A percentile compares a stretch with the other conserved stretches of the same genome.
These are phyloP conservation scores for Pythium vanterpoolii DNA, from an alignment of 352 stramenopile species.

Conservation along the genomic window DNA sequence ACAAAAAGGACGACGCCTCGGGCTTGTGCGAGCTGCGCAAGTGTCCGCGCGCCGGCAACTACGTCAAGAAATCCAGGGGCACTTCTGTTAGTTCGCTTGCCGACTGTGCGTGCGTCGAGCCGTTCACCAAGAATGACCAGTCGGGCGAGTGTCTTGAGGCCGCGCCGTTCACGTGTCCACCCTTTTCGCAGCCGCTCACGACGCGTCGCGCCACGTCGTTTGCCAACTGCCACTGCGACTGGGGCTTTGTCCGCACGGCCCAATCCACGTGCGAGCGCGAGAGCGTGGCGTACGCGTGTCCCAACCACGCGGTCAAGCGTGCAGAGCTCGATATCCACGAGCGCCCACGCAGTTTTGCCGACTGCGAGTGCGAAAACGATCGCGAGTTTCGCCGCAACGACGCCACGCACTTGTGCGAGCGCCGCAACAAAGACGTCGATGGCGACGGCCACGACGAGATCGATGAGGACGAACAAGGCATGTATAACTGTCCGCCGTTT, in stretches of 20 bases:
- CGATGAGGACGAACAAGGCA: constrained; percentile 12
- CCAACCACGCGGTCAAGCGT: constrained; percentile 48
- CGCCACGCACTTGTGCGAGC: constrained; percentile 45
- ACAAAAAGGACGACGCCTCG: constrained; percentile 60
- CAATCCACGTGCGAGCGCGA: constrained; percentile 51
- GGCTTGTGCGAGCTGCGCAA: constrained; percentile 46
- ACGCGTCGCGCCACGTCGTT: constrained; percentile 44
- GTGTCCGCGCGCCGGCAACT: constrained; percentile 77
- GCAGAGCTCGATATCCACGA: constrained; percentile 31
- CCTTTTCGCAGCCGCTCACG: constrained; percentile 30
- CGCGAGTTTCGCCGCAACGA: constrained; percentile 56
- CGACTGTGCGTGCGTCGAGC: constrained; percentile 61
- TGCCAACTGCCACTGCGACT: constrained; percentile 71
- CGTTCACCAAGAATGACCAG: constrained; percentile 68
- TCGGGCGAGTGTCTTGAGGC: constrained; percentile 58
- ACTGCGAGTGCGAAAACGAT: constrained; percentile 61
- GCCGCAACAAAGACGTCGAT: constrained; percentile 20
- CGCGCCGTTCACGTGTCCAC: constrained; percentile 18
- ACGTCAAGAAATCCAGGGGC: constrained; percentile 43
- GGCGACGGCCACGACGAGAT: constrained; percentile 22
- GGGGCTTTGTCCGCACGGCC: constrained; percentile 55
- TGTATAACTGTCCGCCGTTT: constrained; percentile 58
- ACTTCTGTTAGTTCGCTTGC: constrained; percentile 50
- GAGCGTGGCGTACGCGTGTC: constrained; percentile 53
- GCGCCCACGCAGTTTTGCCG: constrained; percentile 60